Conservation (phyloP, 208 protist genomes). For the Leptomonas pyrrhocoris region DNA sequence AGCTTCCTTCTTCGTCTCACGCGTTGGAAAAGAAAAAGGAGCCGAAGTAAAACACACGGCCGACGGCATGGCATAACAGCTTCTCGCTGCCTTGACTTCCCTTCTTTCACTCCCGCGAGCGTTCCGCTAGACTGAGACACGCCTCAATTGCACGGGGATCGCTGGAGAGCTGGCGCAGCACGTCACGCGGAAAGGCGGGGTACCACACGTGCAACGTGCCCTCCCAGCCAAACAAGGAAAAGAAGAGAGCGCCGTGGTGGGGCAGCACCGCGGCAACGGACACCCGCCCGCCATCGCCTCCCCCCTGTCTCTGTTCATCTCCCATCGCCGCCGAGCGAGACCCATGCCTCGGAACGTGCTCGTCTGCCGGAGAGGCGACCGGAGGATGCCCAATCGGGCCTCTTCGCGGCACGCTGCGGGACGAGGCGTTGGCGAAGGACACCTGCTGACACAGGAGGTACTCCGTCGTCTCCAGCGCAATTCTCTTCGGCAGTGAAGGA, state of each 20-base stretch:
- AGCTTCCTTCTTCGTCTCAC: no score
- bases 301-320: neutral
- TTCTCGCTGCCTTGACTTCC: neutral
- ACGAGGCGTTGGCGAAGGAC: neutral
- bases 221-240: constrained; percentile 60
- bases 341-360: neutral
- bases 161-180: constrained; percentile 33
- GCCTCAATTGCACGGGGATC: constrained; percentile 42
- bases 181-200: constrained; percentile 31
- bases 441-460: constrained; percentile 22
- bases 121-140: constrained; percentile 21
- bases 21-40: no score
- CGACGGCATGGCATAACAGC: no score
- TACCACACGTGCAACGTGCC: constrained; percentile 48
- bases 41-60: no score
- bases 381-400: neutral
- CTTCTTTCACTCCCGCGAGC: neutral
- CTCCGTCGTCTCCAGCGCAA: constrained; percentile 35
- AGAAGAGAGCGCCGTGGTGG: constrained; percentile 42
- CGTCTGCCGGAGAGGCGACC: neutral
- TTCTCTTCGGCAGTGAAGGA: constrained; percentile 5
- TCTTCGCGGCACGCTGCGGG: neutral
- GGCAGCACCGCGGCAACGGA: constrained; percentile 7
- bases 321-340: neutral
- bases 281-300: neutral